Evolutionary conservation across 192 early-diverging fungal genomes (phyloP), one percentile per base, ranked within the genome.

Genomic region (Bifiguratus adelaidae): DNA sequence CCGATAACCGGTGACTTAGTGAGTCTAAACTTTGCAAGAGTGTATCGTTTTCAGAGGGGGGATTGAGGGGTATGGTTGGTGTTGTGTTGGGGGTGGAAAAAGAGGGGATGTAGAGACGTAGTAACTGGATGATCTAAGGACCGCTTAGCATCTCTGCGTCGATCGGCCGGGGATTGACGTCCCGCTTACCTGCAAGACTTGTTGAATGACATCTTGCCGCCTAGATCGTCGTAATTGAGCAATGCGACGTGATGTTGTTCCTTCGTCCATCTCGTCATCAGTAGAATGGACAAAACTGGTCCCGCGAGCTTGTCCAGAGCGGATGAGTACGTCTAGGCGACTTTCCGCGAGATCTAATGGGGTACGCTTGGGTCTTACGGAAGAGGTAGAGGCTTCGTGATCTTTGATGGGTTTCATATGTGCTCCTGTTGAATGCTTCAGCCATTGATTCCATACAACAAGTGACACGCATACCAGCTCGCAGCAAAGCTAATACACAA

Each of bases 261-360:
- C 36, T 44, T 36, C 25, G 27, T 29, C 49, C 38, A 29, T n/a
- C n/a, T n/a, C n/a, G n/a, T n/a, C n/a, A n/a, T n/a, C n/a, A n/a
- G n/a, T n/a, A n/a, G n/a, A n/a, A n/a, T n/a, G n/a, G n/a, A n/a
- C n/a, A n/a, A n/a, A n/a, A n/a, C n/a, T n/a, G n/a, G n/a, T n/a
- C n/a, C n/a, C n/a, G n/a, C n/a, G n/a, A n/a, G n/a, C n/a, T n/a
- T n/a, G n/a, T n/a, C n/a, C n/a, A 30, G 48, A 7, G 0, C 47
- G 33, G 11, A 52, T 50, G 12, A 62, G 22, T 21, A 62, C 18
- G 46, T 62, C 50, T 15, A 62, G 34, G 16, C 60, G 23, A 30
- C 53, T 56, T 21, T 52, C 44, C 1, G 60, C 60, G 3, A 62
- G 35, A 25, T 62, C 32, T n/a, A 62, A 37, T n/a, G 60, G 60